A percentile compares a stretch with the other conserved stretches of the same genome.
Evolutionary conservation across 1,284 basidiomycete genomes (phyloP).

Genomic region (Irpex sp.): DNA sequence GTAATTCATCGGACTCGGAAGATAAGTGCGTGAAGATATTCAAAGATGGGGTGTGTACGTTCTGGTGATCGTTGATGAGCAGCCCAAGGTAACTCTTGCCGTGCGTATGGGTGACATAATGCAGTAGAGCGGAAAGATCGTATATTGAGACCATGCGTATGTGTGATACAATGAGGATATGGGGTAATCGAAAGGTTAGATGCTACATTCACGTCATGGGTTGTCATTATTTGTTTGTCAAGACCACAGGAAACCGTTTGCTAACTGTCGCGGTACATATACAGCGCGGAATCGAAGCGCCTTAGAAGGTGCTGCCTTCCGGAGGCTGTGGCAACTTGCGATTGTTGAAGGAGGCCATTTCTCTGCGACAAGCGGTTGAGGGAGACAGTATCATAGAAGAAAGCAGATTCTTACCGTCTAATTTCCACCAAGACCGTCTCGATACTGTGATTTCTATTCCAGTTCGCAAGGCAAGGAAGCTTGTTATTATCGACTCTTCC

Average conservation of each 20-base stretch:
- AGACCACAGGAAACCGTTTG: neutral
- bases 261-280: neutral
- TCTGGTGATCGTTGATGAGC: neutral
- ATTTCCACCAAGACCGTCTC: slow-evolving; percentile 91
- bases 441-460: slow-evolving; percentile 76
- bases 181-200: neutral
- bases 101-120: neutral
- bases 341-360: slow-evolving; percentile 91
- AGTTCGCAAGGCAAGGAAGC: slow-evolving; percentile 68
- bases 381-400: neutral
- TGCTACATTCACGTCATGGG: neutral
- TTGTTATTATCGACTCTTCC: slow-evolving; percentile 78
- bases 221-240: neutral
- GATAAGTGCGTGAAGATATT: neutral
- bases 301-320: slow-evolving; percentile 75
- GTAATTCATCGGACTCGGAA: neutral
- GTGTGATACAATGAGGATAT: neutral
- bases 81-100: neutral
- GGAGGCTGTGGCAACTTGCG: slow-evolving; percentile 93
- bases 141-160: neutral
- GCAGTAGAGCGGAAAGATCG: neutral
- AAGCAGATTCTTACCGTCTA: slow-evolving; percentile 58
- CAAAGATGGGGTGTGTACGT: neutral
- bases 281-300: neutral
- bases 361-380: slow-evolving; percentile 45